Percentiles rank a stretch among this genome's conserved stretches.
Evolutionary conservation across 148 eudicot genomes (phyloP).

Genomic region (Selenicereus undatus): DNA sequence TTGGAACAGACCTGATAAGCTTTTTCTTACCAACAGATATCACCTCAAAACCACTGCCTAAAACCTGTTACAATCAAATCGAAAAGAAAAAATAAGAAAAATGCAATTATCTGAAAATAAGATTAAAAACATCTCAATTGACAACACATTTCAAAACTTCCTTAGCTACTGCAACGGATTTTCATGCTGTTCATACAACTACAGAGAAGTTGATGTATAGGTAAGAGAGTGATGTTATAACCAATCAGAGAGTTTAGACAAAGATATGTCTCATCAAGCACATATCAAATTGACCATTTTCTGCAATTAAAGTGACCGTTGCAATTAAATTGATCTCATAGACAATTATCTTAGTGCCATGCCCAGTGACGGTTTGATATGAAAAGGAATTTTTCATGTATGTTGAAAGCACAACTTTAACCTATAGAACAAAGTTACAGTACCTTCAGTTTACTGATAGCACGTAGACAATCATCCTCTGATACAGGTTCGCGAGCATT

Average conservation of each 20-base stretch:
- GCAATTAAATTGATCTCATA: background rate
- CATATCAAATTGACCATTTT: background rate
- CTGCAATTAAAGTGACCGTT: background rate
- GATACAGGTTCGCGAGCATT: slow-evolving; percentile 85
- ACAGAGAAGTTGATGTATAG: background rate
- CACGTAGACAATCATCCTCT: slow-evolving; percentile 97
- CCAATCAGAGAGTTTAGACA: background rate
- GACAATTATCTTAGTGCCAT: background rate
- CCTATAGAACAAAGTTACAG: slow-evolving; percentile 2
- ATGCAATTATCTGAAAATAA: slow-evolving; percentile 7
- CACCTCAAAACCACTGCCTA: slow-evolving; percentile 98
- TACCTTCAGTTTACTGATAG: slow-evolving; percentile 98
- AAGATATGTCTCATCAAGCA: background rate
- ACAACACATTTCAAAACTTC: background rate
- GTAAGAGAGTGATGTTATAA: background rate
- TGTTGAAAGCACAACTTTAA: background rate
- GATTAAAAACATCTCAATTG: background rate
- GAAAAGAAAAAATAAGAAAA: slow-evolving; percentile 6
- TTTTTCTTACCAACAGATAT: slow-evolving; percentile 87
- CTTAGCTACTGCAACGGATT: background rate
- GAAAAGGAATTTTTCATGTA: background rate
- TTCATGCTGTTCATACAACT: background rate
- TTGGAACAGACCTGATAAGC: slow-evolving; percentile 93
- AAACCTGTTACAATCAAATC: slow-evolving; percentile 41
- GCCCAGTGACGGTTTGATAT: background rate